These are phyloP conservation scores for Hymenoscyphus infarciens DNA, from an alignment of 2,329 filamentous ascomycete genomes.

Conservation along the genomic window DNA sequence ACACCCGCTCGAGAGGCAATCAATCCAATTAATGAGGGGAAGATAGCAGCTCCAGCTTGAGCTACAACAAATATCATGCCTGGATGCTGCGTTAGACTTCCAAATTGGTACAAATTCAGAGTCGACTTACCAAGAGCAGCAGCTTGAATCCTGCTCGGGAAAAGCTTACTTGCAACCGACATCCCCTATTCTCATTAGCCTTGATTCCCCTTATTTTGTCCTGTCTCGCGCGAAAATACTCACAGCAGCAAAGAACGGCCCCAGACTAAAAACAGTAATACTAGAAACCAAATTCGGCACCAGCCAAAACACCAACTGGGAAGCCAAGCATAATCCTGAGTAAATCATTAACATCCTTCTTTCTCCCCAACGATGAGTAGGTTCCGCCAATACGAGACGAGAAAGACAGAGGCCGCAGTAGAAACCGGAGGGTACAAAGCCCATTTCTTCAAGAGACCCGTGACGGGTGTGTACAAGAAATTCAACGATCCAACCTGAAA, in stretches of 20 bases:
- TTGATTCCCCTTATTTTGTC: not conserved
- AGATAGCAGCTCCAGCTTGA: constrained; percentile 52
- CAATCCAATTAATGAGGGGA: constrained; percentile 53
- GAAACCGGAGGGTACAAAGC: constrained; percentile 59
- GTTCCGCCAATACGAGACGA: constrained; percentile 54
- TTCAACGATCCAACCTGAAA: not conserved
- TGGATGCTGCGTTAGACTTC: not conserved
- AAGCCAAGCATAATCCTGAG: constrained; percentile 45
- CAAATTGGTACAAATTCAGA: too few species aligned
- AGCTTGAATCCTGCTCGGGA: not conserved
- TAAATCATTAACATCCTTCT: constrained; percentile 55
- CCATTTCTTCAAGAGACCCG: constrained; percentile 53
- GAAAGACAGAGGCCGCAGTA: constrained; percentile 57
- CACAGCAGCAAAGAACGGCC: constrained; percentile 55
- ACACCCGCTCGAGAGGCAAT: constrained; percentile 46
- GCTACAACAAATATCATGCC: constrained; percentile 42
- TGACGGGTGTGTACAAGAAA: constrained; percentile 49
- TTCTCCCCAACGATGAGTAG: constrained; percentile 56
- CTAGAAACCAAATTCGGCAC: constrained; percentile 46
- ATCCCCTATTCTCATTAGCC: not conserved
- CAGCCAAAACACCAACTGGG: constrained; percentile 61
- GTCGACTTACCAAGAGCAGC: not conserved
- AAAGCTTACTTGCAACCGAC: not conserved
- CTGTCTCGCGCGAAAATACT: constrained; percentile 21
- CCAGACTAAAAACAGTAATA: constrained; percentile 50